Evolutionary conservation across 2,329 filamentous ascomycete genomes (phyloP).

Genomic region (Paracoccidioides lutzii): DNA sequence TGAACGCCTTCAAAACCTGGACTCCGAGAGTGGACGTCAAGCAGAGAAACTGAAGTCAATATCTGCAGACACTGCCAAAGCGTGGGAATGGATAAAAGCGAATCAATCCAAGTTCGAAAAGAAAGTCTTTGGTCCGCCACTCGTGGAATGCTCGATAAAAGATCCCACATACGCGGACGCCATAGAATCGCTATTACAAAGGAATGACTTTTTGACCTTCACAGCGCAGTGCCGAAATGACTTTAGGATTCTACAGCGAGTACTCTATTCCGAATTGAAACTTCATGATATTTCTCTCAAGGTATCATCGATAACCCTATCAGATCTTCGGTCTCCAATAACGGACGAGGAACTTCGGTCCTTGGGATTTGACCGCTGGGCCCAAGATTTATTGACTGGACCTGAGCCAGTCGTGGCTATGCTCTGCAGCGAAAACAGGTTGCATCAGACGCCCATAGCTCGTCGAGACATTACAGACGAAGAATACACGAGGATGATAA

Average conservation of each 20-base stretch:
- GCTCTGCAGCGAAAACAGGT: slow-evolving; percentile 60
- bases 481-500: slow-evolving; percentile 54
- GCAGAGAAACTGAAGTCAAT: slow-evolving; percentile 49
- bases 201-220: slow-evolving; percentile 47
- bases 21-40: slow-evolving; percentile 65
- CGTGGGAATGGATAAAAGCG: slow-evolving; percentile 70
- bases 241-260: slow-evolving; percentile 56
- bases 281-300: slow-evolving; percentile 61
- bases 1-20: slow-evolving; percentile 45
- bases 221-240: slow-evolving; percentile 66
- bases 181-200: slow-evolving; percentile 45
- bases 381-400: slow-evolving; percentile 64
- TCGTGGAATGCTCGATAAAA: slow-evolving; percentile 67
- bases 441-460: slow-evolving; percentile 57
- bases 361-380: slow-evolving; percentile 65
- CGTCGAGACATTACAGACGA: slow-evolving; percentile 50
- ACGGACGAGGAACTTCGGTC: slow-evolving; percentile 40
- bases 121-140: slow-evolving; percentile 66
- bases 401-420: slow-evolving; percentile 76
- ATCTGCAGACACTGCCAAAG: slow-evolving; percentile 52
- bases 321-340: slow-evolving; percentile 44
- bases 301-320: slow-evolving; percentile 43
- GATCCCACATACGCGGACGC: slow-evolving; percentile 52
- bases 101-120: slow-evolving; percentile 59
- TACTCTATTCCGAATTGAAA: slow-evolving; percentile 50